Evolutionary conservation across 306 rosid genomes (phyloP).

Genomic region (Quercus bicolor): DNA sequence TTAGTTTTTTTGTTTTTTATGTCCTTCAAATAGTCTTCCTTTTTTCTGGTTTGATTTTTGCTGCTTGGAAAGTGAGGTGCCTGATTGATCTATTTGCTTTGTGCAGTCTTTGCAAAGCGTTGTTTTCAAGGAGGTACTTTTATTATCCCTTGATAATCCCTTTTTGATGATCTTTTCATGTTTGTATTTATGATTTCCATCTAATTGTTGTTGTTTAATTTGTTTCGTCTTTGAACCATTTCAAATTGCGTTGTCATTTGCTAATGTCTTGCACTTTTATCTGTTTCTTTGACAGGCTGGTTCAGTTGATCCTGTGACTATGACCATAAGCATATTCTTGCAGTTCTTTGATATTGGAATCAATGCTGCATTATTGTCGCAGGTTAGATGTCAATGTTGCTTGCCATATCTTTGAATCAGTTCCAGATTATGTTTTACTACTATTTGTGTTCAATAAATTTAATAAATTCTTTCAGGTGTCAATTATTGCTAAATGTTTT

Average conservation of each 20-base stretch:
- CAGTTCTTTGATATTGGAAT: constrained; percentile 97
- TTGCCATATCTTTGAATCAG: constrained; percentile 1
- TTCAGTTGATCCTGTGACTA: constrained; percentile 95
- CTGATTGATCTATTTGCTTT: constrained; percentile 41
- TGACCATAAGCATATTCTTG: constrained; percentile 76
- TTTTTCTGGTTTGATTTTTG: background rate
- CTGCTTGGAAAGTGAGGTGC: constrained; percentile 17
- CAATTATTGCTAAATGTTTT: background rate
- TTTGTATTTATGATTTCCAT: background rate
- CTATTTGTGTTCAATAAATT: background rate
- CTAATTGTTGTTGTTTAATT: background rate
- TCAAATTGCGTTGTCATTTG: background rate
- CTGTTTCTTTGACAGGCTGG: constrained; percentile 67
- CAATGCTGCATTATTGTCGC: constrained; percentile 85
- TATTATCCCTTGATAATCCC: constrained; percentile 9
- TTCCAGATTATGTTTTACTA: constrained; percentile 5
- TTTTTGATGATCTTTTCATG: background rate
- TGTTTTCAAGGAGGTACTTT: constrained; percentile 89
- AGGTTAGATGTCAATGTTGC: constrained; percentile 50
- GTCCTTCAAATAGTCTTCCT: background rate
- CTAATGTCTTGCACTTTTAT: constrained; percentile 18
- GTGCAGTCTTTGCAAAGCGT: constrained; percentile 98
- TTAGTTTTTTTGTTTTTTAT: background rate
- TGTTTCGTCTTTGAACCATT: constrained; percentile 3
- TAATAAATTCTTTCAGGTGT: background rate